Percentiles rank a stretch among this genome's conserved stretches.
Conservation (phyloP, 2,329 filamentous ascomycete genomes). For the Talaromyces sp. region DNA sequence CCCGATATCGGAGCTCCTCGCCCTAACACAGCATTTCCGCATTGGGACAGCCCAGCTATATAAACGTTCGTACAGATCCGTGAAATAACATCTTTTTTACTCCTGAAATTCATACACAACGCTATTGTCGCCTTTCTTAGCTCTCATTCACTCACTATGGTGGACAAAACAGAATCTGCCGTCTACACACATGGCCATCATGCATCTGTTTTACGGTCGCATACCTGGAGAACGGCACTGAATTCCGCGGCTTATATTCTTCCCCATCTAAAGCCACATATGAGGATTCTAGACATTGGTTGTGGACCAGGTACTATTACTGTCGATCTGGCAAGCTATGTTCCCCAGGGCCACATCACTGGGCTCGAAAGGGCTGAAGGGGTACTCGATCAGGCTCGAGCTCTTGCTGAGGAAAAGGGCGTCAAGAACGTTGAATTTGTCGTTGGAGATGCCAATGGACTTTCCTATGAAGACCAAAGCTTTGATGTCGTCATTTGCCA, state of each 20-base stretch:
- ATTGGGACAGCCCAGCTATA: background rate
- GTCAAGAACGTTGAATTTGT: conserved; percentile 37
- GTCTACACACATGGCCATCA: conserved; percentile 41
- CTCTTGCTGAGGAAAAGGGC: conserved; percentile 27
- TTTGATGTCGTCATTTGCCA: conserved; percentile 62
- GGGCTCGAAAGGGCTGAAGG: conserved; percentile 38
- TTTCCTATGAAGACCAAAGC: conserved; percentile 40
- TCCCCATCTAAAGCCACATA: conserved; percentile 33
- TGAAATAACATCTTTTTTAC: background rate
- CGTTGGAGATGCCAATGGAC: conserved; percentile 41
- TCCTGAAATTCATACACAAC: background rate
- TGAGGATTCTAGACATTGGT: conserved; percentile 45
- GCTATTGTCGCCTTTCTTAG: background rate
- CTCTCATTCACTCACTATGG: background rate
- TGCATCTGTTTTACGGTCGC: conserved; percentile 34
- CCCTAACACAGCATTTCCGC: background rate
- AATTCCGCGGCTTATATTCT: conserved; percentile 43
- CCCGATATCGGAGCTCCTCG: conserved; percentile 2
- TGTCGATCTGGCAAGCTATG: conserved; percentile 37
- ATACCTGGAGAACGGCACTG: conserved; percentile 34
- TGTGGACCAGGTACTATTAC: conserved; percentile 48
- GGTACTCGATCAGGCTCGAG: conserved; percentile 35
- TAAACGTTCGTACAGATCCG: background rate
- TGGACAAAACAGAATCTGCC: conserved; percentile 12
- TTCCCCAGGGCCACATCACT: conserved; percentile 37